These are phyloP conservation scores for Cladosporium sp. DNA, from an alignment of 2,329 filamentous ascomycete genomes.

Conservation along the genomic window DNA sequence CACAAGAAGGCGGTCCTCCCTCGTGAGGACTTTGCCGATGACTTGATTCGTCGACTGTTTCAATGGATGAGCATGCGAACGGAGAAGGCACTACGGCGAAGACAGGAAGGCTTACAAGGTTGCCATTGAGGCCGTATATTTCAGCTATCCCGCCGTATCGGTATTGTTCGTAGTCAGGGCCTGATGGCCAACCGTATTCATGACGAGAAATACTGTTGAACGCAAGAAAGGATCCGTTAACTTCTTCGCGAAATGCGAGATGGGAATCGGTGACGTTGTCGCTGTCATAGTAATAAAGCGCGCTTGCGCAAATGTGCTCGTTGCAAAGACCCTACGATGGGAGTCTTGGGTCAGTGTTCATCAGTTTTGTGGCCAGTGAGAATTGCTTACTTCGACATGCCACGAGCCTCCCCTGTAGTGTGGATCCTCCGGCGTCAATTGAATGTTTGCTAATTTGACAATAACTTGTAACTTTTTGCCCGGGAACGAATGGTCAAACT, in stretches of 20 bases:
- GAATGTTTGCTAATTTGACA: conserved; percentile 58
- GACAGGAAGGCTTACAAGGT: too few species aligned
- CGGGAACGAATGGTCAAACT: conserved; percentile 25
- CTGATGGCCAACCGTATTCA: background rate
- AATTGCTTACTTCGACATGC: conserved; percentile 41
- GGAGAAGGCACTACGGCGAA: too few species aligned
- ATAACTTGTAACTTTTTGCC: conserved; percentile 56
- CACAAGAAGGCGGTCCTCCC: conserved; percentile 47
- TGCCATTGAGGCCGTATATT: too few species aligned
- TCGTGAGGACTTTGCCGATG: conserved; percentile 47
- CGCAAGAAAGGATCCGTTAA: background rate
- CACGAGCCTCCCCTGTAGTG: conserved; percentile 51
- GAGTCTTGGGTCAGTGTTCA: background rate
- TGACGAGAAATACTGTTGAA: background rate
- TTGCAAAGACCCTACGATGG: conserved; percentile 39
- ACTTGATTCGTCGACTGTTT: conserved; percentile 42
- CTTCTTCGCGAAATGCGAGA: conserved; percentile 47
- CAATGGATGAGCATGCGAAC: too few species aligned
- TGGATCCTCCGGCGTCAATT: conserved; percentile 56
- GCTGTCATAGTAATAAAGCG: conserved; percentile 58
- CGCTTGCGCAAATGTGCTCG: conserved; percentile 60
- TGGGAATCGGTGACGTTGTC: conserved; percentile 55
- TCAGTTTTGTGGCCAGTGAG: background rate
- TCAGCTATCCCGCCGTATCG: too few species aligned
- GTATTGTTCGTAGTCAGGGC: background rate